phyloP scores from a whole-genome alignment of 148 eudicot genomes.

The Chenopodium quinoa region DNA sequence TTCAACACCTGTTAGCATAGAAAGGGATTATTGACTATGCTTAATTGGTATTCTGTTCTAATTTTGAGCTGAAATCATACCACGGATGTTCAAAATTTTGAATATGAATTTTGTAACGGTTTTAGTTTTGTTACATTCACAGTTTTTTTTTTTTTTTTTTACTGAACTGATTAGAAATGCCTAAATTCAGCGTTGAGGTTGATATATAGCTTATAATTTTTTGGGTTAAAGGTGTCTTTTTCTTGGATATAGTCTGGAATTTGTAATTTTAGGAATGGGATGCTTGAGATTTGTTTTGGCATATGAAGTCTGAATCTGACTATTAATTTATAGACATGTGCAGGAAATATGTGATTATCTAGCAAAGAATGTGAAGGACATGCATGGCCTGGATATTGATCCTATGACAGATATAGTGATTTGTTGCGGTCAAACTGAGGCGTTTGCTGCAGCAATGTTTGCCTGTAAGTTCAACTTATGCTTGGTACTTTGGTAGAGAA shows the following conservation, averaged over 20 bases:
- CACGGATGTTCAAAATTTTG: background rate
- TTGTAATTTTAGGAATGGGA: background rate
- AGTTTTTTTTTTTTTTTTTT: background rate
- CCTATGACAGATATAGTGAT: constrained; percentile 71
- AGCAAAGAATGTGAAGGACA: constrained; percentile 51
- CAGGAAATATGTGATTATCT: constrained; percentile 80
- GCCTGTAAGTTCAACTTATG: constrained; percentile 50
- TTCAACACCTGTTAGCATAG: background rate
- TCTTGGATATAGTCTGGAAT: background rate
- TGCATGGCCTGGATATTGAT: constrained; percentile 61
- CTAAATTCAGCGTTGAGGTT: background rate
- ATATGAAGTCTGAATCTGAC: background rate
- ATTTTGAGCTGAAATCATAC: background rate
- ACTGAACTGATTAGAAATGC: too few relatives aligned
- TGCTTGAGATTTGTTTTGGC: background rate
- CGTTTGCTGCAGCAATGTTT: constrained; percentile 80
- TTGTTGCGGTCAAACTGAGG: constrained; percentile 96
- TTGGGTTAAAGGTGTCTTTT: background rate
- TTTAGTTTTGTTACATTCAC: background rate
- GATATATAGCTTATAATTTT: background rate
- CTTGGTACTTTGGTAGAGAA: background rate
- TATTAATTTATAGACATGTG: constrained; percentile 58
- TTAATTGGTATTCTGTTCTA: background rate
- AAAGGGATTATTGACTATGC: background rate
- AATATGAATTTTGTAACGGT: background rate